Percentiles rank a stretch among this genome's conserved stretches.
phyloP scores from a whole-genome alignment of 768 basidiomycete species.

The Rhodotorula babjevae region DNA sequence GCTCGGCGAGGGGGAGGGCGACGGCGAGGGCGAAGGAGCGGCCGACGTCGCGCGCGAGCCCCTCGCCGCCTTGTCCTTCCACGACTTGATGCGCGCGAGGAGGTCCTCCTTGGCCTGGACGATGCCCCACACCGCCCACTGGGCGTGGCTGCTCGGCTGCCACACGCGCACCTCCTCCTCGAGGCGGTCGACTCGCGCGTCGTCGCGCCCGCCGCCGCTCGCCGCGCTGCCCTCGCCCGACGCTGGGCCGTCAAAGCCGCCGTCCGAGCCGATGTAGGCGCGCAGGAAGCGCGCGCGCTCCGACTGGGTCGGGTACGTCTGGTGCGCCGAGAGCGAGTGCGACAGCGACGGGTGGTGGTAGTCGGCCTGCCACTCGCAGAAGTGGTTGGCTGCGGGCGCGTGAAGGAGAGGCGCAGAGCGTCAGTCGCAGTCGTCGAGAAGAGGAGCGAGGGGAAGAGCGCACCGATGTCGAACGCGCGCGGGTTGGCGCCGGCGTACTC shows the following conservation, averaged over 20 bases:
- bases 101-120: slow-evolving; percentile 78
- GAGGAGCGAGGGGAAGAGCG: not conserved
- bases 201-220: slow-evolving; percentile 3
- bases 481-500: slow-evolving; percentile 93
- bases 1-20: not conserved
- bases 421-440: not conserved
- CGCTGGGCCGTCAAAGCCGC: slow-evolving; percentile 35
- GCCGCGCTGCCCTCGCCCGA: not conserved
- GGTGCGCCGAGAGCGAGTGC: slow-evolving; percentile 49
- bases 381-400: slow-evolving; percentile 43
- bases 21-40: not conserved
- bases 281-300: slow-evolving; percentile 78
- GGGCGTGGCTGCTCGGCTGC: slow-evolving; percentile 83
- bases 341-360: slow-evolving; percentile 60
- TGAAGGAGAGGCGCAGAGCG: too few relatives aligned
- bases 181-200: slow-evolving; percentile 55
- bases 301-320: slow-evolving; percentile 64
- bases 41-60: not conserved
- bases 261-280: slow-evolving; percentile 63
- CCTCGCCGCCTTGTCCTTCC: slow-evolving; percentile 30
- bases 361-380: slow-evolving; percentile 88
- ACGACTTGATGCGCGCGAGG: slow-evolving; percentile 48
- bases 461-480: slow-evolving; percentile 85
- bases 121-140: slow-evolving; percentile 94
- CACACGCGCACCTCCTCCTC: slow-evolving; percentile 77